Percentiles rank a stretch among this genome's conserved stretches.
Conservation (phyloP, 1,139 yeast species). For the Magnusiomyces sp. region DNA sequence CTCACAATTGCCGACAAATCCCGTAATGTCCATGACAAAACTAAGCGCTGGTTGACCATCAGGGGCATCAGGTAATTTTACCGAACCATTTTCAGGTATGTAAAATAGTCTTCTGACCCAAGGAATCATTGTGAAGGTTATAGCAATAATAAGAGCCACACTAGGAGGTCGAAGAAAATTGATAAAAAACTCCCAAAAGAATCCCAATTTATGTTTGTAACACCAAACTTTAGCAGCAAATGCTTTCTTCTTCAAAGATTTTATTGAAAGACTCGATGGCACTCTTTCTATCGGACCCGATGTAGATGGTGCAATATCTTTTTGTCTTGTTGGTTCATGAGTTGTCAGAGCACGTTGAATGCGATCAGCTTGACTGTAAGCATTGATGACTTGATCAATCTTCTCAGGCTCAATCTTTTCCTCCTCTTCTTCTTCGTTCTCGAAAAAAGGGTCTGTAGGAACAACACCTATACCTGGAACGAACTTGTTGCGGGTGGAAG, state of each 20-base stretch:
- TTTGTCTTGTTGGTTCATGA: not conserved
- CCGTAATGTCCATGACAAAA: conserved; percentile 69
- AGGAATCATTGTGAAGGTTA: conserved; percentile 72
- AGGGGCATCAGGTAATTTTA: conserved; percentile 58
- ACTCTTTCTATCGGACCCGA: not conserved
- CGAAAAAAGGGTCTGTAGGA: not conserved
- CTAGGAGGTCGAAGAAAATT: conserved; percentile 73
- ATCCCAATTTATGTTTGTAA: conserved; percentile 17
- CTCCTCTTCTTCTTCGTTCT: conserved; percentile 1
- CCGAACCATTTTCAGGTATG: conserved; percentile 33
- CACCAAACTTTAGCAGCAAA: conserved; percentile 1
- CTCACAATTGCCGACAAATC: conserved; percentile 75
- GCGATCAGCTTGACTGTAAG: conserved; percentile 4
- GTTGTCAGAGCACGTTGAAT: not conserved
- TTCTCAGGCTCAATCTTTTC: not conserved
- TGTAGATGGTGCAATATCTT: not conserved
- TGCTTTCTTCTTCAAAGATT: not conserved
- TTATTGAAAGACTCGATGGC: not conserved
- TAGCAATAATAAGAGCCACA: conserved; percentile 49
- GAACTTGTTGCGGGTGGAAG: not conserved
- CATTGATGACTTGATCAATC: conserved; percentile 2
- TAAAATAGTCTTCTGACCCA: conserved; percentile 71
- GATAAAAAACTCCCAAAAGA: conserved; percentile 35
- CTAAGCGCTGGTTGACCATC: conserved; percentile 76
- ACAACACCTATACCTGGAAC: conserved; percentile 1